phyloP scores from a whole-genome alignment of 2,329 filamentous ascomycete genomes.

The Colletotrichum zoysiae region DNA sequence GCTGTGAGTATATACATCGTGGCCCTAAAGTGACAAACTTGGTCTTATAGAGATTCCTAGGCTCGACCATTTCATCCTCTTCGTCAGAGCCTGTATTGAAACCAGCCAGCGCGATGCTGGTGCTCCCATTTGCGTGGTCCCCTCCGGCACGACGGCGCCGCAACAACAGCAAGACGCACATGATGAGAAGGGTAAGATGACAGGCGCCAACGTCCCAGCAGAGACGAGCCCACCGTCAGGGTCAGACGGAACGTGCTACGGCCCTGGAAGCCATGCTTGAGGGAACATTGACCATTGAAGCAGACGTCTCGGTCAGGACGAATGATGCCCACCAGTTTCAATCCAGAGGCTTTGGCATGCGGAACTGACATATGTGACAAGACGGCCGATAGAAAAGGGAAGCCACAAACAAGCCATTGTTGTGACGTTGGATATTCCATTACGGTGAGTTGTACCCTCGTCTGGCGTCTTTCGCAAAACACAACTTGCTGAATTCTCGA shows the following conservation, averaged over 20 bases:
- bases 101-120: slow-evolving; percentile 49
- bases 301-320: neutral
- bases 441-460: neutral
- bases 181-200: slow-evolving; percentile 2
- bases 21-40: neutral
- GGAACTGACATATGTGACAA: neutral
- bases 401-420: too few species aligned
- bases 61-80: slow-evolving; percentile 54
- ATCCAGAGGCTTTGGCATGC: neutral
- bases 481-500: too few species aligned
- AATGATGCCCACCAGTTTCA: neutral
- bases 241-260: slow-evolving; percentile 24
- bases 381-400: too few species aligned
- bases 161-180: neutral
- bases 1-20: slow-evolving; percentile 20
- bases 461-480: neutral
- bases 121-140: slow-evolving; percentile 31
- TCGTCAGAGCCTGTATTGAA: slow-evolving; percentile 56
- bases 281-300: neutral
- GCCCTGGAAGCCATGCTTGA: neutral
- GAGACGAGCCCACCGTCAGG: neutral
- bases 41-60: slow-evolving; percentile 1
- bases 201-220: neutral
- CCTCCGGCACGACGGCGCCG: slow-evolving; percentile 11
- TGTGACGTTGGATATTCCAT: neutral